Base-by-base conservation (phyloP, 352 stramenopile species). In the Pilasporangium apinafurcum region DNA sequence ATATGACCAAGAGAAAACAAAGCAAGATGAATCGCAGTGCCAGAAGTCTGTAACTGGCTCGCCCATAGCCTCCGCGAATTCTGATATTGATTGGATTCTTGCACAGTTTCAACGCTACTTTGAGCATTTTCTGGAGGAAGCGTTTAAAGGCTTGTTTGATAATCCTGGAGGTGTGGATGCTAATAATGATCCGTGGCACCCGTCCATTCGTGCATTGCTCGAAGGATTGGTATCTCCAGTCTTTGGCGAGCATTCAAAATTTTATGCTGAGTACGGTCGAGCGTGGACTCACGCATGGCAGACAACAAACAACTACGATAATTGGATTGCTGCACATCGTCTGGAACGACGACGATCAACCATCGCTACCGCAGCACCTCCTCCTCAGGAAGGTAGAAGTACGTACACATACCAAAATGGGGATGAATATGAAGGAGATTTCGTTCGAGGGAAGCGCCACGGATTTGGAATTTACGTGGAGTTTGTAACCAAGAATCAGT, bases 361-460 rank as follows among this genome's bases (percentile, higher is more conserved):
- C 5, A 39, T 65, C 3, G 24, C 31, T 4, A 53, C 39, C 3
- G 8, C 25, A 0, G 47, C 44, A 22, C 59, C 58, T 0, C 58
- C 70, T 13, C 78, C 78, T 4, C 37, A 67, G 5, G 59, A 83
- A 47, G 78, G 78, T 0, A 59, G 52, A 4, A 54, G 61, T 0
- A 52, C 29, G 0, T 91, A 86, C 38, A 72, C 53, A 12, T 90
- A 90, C 34, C 42, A 62, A 14, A 87, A 82, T 41, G 81, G 81
- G 1, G 83, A 95, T 38, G 68, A 75, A 40, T 95, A 93, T 43
- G 78, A 88, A 4, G 83, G 83, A 5, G 48, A 78, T 8, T 91
- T 90, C 54, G 38, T 59, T 24, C 39, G 61, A n/a, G 65, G 75
- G 1, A 86, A 68, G 37, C 70, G 83, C 37, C 68, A 95, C 32